Percentiles rank a stretch among this genome's conserved stretches.
Conservation (phyloP, 768 basidiomycete genomes). For the Podaxis sp. region DNA sequence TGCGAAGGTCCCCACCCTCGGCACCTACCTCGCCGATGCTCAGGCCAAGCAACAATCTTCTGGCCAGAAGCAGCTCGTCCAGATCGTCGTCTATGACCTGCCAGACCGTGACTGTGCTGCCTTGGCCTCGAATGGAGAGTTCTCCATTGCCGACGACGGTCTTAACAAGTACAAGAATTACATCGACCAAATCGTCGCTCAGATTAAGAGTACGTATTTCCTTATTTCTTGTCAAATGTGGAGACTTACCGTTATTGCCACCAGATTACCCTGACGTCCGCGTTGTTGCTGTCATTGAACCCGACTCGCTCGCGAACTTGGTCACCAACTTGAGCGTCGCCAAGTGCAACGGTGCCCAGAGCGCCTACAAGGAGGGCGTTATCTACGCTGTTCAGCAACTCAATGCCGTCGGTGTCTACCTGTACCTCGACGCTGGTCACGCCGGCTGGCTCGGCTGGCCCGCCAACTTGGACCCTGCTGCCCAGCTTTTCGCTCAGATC, state of each 20-base stretch:
- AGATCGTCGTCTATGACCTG: constrained; percentile 55
- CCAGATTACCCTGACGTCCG: constrained; percentile 55
- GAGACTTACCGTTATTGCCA: not conserved
- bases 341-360: constrained; percentile 51
- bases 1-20: constrained; percentile 49
- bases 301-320: constrained; percentile 64
- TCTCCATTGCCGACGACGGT: constrained; percentile 52
- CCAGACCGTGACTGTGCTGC: constrained; percentile 68
- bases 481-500: constrained; percentile 46
- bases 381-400: constrained; percentile 56
- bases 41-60: constrained; percentile 36
- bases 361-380: constrained; percentile 47
- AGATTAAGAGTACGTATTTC: constrained; percentile 40
- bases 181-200: constrained; percentile 59
- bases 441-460: constrained; percentile 69
- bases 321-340: constrained; percentile 61
- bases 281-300: constrained; percentile 62
- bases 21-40: constrained; percentile 54
- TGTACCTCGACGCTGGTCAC: constrained; percentile 61
- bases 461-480: constrained; percentile 57
- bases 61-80: constrained; percentile 45
- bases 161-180: constrained; percentile 52
- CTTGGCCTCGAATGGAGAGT: constrained; percentile 62
- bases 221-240: not conserved
- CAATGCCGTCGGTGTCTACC: constrained; percentile 50